Base-by-base conservation (phyloP, 805 yeast species). In the Wickerhamiella azyma region DNA sequence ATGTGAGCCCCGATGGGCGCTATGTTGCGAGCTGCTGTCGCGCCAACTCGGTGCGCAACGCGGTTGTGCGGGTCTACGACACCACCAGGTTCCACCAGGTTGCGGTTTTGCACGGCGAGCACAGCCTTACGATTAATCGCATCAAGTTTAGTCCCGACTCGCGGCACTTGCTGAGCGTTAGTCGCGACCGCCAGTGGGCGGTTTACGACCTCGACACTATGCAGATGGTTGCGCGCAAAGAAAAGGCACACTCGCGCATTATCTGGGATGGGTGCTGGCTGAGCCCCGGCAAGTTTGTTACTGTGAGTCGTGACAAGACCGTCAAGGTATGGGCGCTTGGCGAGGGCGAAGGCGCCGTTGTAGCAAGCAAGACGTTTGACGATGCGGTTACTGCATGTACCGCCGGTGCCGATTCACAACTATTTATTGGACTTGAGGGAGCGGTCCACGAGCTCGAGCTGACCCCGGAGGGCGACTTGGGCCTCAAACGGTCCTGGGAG, bases 261-360 rank as follows among this genome's bases (percentile, higher is more conserved):
- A 76, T 92, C 37, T 94, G 98, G 98, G 97, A 92, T 65, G 79
- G 89, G 59, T 74, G 82, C 33, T 92, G 96, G 95, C 66, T 79
- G 0, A 24, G 35, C 19, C 52, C 51, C 10, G 37, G 43, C 21
- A 59, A 60, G n/a, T 88, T 89, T 57, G 70, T 83, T 13, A 88
- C 96, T 0, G 94, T 81, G 0, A 80, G 94, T 2, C 75, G 98
- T 61, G 98, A 92, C 61, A 82, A 79, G 57, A 72, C 77, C 2
- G 60, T 88, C 42, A 84, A 82, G 57, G 36, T 26, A 26, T 63
- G 64, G 64, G 48, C 45, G 10, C 33, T 53, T 1, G 42, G 41
- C 9, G 59, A 21, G 24, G 24, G 24, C 24, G 24, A 21, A 57
- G 7, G 58, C 50, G 18, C 39, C 46, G 26, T 47, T 21, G 24